Evolutionary conservation across 2,329 filamentous ascomycete genomes (phyloP).

Genomic region (Fusarium algeriense): DNA sequence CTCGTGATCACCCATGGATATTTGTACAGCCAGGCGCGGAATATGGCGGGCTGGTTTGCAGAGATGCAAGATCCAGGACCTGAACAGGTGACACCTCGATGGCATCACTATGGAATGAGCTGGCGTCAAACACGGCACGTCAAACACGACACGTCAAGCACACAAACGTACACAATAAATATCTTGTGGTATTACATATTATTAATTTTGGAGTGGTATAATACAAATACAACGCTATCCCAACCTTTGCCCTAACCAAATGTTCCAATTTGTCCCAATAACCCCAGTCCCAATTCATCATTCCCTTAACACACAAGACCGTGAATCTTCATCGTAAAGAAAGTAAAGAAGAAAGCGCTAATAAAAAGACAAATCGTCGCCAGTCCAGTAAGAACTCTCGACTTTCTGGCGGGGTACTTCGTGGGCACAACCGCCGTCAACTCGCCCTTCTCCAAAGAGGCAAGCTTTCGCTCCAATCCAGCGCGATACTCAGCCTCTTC

Average conservation of each 20-base stretch:
- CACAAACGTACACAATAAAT: no score
- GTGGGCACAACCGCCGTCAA: not conserved
- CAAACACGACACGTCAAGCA: rapidly evolving
- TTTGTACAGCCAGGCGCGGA: no score
- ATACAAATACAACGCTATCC: conserved; percentile 16
- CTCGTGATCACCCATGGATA: no score
- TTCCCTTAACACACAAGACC: not conserved
- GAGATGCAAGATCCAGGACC: rapidly evolving
- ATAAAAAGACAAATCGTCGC: not conserved
- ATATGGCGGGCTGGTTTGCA: rapidly evolving
- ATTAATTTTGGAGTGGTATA: conserved; percentile 22
- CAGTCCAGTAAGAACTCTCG: not conserved
- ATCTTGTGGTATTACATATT: not conserved
- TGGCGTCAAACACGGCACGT: rapidly evolving
- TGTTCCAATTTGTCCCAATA: not conserved
- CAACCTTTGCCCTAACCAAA: not conserved
- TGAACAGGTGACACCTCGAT: rapidly evolving
- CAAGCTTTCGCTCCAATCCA: conserved; percentile 5
- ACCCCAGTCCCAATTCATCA: not conserved
- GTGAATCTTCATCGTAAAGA: conserved; percentile 7
- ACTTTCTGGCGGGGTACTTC: not conserved
- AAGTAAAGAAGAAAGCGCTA: not conserved
- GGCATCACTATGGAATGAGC: rapidly evolving
- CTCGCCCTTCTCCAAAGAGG: conserved; percentile 9
- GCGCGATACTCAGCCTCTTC: conserved; percentile 1